Evolutionary conservation across 768 basidiomycete species (phyloP), one percentile per base, ranked within the genome.

Genomic region (Mycena maculata): DNA sequence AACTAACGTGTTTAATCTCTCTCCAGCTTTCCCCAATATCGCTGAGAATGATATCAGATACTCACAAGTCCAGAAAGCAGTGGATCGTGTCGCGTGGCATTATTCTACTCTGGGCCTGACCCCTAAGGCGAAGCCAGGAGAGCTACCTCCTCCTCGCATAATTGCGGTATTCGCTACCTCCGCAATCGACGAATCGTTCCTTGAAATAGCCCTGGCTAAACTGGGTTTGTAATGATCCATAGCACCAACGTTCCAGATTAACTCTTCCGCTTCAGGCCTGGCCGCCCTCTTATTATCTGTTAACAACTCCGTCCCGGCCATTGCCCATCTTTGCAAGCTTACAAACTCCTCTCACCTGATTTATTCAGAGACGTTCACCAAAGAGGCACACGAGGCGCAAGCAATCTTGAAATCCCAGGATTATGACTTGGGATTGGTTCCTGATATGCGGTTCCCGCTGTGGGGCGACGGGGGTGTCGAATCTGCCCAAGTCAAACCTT

Each of bases 291-390:
- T 84, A 2, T 63, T 84, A 16, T 83, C 82, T 10, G 77, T 81
- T 60, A 85, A 85, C 76, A 86, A 85, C 73, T 83, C 83, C 1
- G 72, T 80, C 0, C 76, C 82, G 2, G 85, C 84, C 11, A 74
- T 85, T 30, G 82, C 82, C 0, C 82, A 85, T 72, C 74, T 86
- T 36, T 76, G 75, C 72, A 76, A 78, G 28, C 63, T 76, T 20
- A 83, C 82, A 18, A 74, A 79, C 13, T 67, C 79, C 0, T 70
- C 77, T 1, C 79, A 81, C 63, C 71, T 86, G 33, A 79, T 86
- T 61, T 82, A 80, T 62, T 78, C 81, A 12, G 68, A 74, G 22
- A 80, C 78, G 69, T 84, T 78, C 72, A 71, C 66, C 30, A 50
- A 73, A 27, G 76, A 77, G 48, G 82, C 80, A 2, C 49, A 73